phyloP scores from a whole-genome alignment of 2,329 filamentous ascomycete genomes.

The Pseudogymnoascus sp. region DNA sequence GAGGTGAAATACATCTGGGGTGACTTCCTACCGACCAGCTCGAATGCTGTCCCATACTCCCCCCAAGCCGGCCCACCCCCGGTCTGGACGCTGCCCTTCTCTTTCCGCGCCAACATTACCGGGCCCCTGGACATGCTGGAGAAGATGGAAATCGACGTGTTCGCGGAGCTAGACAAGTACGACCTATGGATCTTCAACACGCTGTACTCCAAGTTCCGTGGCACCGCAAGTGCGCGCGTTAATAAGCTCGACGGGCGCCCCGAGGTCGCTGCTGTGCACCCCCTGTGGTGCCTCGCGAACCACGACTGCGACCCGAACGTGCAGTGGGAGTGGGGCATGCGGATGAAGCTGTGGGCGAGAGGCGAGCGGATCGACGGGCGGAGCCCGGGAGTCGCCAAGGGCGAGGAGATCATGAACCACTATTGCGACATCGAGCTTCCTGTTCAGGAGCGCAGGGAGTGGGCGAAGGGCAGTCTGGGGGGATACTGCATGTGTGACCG shows the following conservation, averaged over 20 bases:
- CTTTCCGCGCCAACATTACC: slow-evolving; percentile 66
- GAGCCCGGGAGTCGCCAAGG: slow-evolving; percentile 58
- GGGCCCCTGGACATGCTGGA: slow-evolving; percentile 69
- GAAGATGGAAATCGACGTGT: slow-evolving; percentile 78
- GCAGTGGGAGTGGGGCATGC: slow-evolving; percentile 82
- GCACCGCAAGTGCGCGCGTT: slow-evolving; percentile 80
- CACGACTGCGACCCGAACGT: slow-evolving; percentile 96
- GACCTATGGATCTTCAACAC: slow-evolving; percentile 86
- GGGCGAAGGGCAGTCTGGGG: slow-evolving; percentile 79
- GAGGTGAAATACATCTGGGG: slow-evolving; percentile 64
- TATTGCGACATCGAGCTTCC: slow-evolving; percentile 80
- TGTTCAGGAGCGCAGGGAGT: slow-evolving; percentile 75
- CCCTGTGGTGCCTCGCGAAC: slow-evolving; percentile 92
- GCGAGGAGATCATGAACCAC: slow-evolving; percentile 83
- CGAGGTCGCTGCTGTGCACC: slow-evolving; percentile 87
- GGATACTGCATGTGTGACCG: slow-evolving; percentile 81
- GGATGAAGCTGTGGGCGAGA: slow-evolving; percentile 61
- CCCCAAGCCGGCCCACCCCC: slow-evolving; percentile 48
- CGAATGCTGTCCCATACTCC: slow-evolving; percentile 46
- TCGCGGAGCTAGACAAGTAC: slow-evolving; percentile 46
- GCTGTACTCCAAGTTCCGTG: slow-evolving; percentile 84
- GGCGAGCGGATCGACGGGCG: slow-evolving; percentile 45
- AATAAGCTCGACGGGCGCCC: slow-evolving; percentile 69
- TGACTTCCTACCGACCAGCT: slow-evolving; percentile 47
- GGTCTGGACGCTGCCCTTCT: slow-evolving; percentile 65